Conservation (phyloP, 1,139 yeast species). For the Kurtzmaniella quercitrusa region DNA sequence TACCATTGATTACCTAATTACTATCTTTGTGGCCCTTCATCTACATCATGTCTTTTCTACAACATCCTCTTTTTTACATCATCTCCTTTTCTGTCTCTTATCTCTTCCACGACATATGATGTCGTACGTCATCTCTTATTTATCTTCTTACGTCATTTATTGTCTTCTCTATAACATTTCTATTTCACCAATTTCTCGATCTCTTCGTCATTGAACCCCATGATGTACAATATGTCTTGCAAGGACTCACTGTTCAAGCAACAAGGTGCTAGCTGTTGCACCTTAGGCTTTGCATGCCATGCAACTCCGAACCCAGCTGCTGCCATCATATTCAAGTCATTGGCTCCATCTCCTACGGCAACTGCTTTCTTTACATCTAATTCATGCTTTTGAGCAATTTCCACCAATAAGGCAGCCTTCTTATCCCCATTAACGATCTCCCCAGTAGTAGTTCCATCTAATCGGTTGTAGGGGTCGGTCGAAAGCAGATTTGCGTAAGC, state of each 20-base stretch:
- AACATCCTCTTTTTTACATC: no score
- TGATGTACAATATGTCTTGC: constrained; percentile 69
- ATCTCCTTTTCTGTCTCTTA: no score
- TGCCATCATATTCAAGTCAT: constrained; percentile 90
- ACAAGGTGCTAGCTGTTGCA: constrained; percentile 77
- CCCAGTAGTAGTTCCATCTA: constrained; percentile 60
- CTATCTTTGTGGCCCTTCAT: no score
- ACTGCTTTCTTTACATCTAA: constrained; percentile 57
- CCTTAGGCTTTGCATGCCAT: constrained; percentile 95
- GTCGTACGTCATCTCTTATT: no score
- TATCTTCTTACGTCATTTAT: constrained; percentile 1
- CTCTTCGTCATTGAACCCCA: constrained; percentile 70
- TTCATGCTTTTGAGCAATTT: constrained; percentile 61
- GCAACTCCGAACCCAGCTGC: constrained; percentile 94
- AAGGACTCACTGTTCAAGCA: constrained; percentile 69
- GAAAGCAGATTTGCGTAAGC: constrained; percentile 81
- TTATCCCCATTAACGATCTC: constrained; percentile 80
- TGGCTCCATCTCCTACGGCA: constrained; percentile 98
- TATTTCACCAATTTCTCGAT: constrained; percentile 26
- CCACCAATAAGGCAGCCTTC: constrained; percentile 69
- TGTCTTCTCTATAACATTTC: constrained; percentile 2
- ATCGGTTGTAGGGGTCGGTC: constrained; percentile 45
- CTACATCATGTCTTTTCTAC: no score
- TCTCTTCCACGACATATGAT: no score
- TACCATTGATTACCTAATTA: no score